Evolutionary conservation across 2,329 filamentous ascomycete genomes (phyloP).

Genomic region (Cordyceps farinosa): DNA sequence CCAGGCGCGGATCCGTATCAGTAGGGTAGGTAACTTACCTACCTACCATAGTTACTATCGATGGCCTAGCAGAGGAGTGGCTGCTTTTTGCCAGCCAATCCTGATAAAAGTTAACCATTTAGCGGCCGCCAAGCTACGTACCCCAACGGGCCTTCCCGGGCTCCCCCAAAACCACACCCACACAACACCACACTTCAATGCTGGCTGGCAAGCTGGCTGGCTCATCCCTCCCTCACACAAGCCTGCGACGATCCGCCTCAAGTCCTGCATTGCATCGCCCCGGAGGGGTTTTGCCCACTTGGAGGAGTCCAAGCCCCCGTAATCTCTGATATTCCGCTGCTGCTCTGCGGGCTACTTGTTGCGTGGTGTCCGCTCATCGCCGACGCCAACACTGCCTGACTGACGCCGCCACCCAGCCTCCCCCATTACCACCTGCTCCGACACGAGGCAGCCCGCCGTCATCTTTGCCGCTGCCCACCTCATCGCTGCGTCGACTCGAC

Average conservation of each 20-base stretch:
- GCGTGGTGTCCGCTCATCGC: background rate
- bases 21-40: too few relatives aligned
- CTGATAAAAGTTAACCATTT: background rate
- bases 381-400: background rate
- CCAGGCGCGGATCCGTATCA: too few relatives aligned
- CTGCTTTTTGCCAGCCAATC: background rate
- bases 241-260: slow-evolving; percentile 11
- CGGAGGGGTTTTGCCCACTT: background rate
- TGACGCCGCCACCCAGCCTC: slow-evolving; percentile 7
- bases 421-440: slow-evolving; percentile 2
- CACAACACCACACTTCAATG: background rate
- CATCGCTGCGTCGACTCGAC: slow-evolving; percentile 1
- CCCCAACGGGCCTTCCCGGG: background rate
- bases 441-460: background rate
- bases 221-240: slow-evolving; percentile 2
- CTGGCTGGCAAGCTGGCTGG: background rate
- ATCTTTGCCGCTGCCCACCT: background rate
- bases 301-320: background rate
- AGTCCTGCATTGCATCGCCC: background rate
- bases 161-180: background rate
- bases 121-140: background rate
- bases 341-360: background rate
- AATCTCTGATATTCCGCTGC: background rate
- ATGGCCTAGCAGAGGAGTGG: background rate
- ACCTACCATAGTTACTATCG: too few relatives aligned